phyloP scores from a whole-genome alignment of 2,329 filamentous ascomycete species.

The Thielaviopsis ethacetica region DNA sequence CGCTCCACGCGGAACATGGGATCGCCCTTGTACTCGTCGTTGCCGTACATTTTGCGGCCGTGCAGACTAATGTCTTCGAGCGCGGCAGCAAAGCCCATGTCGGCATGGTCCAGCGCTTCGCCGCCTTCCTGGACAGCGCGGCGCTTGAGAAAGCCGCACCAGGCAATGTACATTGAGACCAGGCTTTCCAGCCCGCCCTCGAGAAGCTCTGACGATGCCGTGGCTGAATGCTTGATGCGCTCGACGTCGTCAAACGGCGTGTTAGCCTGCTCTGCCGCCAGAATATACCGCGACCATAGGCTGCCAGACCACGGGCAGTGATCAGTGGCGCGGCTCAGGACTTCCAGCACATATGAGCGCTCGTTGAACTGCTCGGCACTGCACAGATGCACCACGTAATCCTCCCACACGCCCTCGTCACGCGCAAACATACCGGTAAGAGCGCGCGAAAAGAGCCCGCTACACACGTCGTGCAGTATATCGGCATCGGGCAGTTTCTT shows the following conservation, averaged over 20 bases:
- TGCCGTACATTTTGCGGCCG: constrained; percentile 57
- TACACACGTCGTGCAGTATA: constrained; percentile 33
- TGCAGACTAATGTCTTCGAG: constrained; percentile 74
- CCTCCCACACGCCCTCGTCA: constrained; percentile 65
- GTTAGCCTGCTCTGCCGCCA: constrained; percentile 65
- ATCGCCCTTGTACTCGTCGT: constrained; percentile 63
- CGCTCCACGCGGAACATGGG: constrained; percentile 76
- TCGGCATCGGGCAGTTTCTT: constrained; percentile 29
- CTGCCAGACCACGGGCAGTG: constrained; percentile 89
- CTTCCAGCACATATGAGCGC: constrained; percentile 37
- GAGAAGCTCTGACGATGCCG: constrained; percentile 69
- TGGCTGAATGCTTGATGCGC: constrained; percentile 81
- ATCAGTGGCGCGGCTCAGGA: constrained; percentile 65
- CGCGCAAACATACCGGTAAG: constrained; percentile 52
- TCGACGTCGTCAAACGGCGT: constrained; percentile 68
- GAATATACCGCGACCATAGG: constrained; percentile 78
- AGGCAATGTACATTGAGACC: constrained; percentile 79
- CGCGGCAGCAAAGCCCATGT: constrained; percentile 73
- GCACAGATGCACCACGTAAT: constrained; percentile 63
- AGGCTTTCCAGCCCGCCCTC: constrained; percentile 75
- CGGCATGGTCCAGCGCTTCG: constrained; percentile 76
- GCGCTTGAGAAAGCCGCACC: constrained; percentile 86
- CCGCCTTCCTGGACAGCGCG: constrained; percentile 58
- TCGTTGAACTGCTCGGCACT: constrained; percentile 25
- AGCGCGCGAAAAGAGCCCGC: constrained; percentile 64